phyloP scores from a whole-genome alignment of 1,284 basidiomycete species.

The Gomphus bonarii region DNA sequence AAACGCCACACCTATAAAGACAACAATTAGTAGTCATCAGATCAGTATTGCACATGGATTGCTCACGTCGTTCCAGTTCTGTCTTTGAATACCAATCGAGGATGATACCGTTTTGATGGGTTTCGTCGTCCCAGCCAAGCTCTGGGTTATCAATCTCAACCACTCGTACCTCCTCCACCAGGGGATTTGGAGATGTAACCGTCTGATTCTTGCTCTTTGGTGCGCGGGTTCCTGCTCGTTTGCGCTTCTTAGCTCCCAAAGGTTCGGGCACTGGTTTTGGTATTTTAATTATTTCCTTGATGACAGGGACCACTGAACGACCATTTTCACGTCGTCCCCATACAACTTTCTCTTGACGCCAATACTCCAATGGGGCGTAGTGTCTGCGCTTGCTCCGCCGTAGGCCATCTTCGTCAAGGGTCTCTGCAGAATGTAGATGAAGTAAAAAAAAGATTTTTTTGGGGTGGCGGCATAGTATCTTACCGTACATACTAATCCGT shows the following conservation, averaged over 20 bases:
- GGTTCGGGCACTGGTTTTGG: slow-evolving; percentile 56
- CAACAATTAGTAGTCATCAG: neutral
- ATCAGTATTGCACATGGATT: neutral
- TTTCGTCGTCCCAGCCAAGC: slow-evolving; percentile 84
- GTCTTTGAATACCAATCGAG: slow-evolving; percentile 53
- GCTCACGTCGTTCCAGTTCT: slow-evolving; percentile 64
- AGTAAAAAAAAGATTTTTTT: neutral
- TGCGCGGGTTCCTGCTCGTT: slow-evolving; percentile 30
- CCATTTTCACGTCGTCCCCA: slow-evolving; percentile 56
- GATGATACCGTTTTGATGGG: slow-evolving; percentile 57
- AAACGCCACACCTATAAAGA: slow-evolving; percentile 56
- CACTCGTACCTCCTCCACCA: slow-evolving; percentile 19
- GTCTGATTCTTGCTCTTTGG: slow-evolving; percentile 32
- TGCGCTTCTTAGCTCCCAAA: slow-evolving; percentile 33
- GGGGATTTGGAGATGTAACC: neutral
- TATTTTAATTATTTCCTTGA: slow-evolving; percentile 74
- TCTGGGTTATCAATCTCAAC: slow-evolving; percentile 43
- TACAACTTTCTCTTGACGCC: slow-evolving; percentile 87
- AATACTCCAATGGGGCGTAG: slow-evolving; percentile 78
- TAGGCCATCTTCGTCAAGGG: slow-evolving; percentile 39
- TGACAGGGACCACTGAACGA: slow-evolving; percentile 58
- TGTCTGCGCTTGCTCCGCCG: slow-evolving; percentile 68
- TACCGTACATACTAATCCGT: slow-evolving; percentile 4
- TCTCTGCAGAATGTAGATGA: neutral
- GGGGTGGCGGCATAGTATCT: neutral